These are phyloP conservation scores for Pleurostoma richardsiae DNA, from an alignment of 2,329 filamentous ascomycete genomes.

Conservation along the genomic window DNA sequence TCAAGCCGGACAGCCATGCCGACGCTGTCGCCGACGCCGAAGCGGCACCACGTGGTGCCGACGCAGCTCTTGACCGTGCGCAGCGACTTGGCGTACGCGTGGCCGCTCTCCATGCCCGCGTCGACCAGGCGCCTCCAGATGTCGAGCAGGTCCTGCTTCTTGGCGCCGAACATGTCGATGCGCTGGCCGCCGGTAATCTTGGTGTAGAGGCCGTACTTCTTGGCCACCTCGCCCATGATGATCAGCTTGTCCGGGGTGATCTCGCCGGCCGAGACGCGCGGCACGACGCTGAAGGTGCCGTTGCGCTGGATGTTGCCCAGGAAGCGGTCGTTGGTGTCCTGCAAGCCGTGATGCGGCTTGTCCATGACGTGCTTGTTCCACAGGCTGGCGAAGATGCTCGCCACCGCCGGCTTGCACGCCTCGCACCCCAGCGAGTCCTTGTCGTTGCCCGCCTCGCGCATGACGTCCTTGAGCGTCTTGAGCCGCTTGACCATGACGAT, in stretches of 20 bases:
- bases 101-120: constrained; percentile 84
- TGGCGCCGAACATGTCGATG: constrained; percentile 89
- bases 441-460: constrained; percentile 72
- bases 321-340: constrained; percentile 88
- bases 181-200: constrained; percentile 91
- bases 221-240: constrained; percentile 76
- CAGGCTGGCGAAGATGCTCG: constrained; percentile 72
- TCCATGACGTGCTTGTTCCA: constrained; percentile 84
- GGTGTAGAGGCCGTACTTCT: constrained; percentile 78
- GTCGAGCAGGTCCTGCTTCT: constrained; percentile 75
- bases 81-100: constrained; percentile 85
- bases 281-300: constrained; percentile 85
- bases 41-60: constrained; percentile 86
- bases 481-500: constrained; percentile 79
- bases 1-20: constrained; percentile 85
- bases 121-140: constrained; percentile 81
- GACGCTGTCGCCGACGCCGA: constrained; percentile 83
- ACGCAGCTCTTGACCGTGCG: constrained; percentile 90
- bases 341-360: constrained; percentile 61
- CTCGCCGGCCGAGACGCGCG: constrained; percentile 77
- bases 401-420: constrained; percentile 78
- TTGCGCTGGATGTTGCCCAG: constrained; percentile 88
- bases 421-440: constrained; percentile 75
- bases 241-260: constrained; percentile 85
- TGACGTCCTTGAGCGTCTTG: constrained; percentile 67